These are phyloP conservation scores for Urochloa ruziziensis DNA, from an alignment of 176 grass and related monocot species.

Conservation along the genomic window DNA sequence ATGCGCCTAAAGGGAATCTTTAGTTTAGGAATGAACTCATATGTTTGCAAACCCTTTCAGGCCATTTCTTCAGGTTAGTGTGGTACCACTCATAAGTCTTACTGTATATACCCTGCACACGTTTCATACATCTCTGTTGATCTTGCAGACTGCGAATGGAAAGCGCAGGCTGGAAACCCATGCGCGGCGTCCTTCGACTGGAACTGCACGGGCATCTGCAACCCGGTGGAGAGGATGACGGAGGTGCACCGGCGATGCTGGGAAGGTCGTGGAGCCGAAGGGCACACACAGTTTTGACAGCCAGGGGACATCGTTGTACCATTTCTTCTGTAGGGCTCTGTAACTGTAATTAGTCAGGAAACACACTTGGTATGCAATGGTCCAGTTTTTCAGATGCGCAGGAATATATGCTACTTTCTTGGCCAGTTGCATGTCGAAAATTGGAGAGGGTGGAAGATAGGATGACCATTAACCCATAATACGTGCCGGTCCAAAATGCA, in stretches of 20 bases:
- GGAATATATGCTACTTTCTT: background rate
- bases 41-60: background rate
- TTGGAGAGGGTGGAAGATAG: background rate
- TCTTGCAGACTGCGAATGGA: slow-evolving; percentile 78
- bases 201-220: slow-evolving; percentile 80
- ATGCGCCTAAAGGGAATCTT: background rate
- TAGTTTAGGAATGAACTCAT: background rate
- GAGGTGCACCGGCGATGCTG: slow-evolving; percentile 67
- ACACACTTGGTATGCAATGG: background rate
- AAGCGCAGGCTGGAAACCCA: slow-evolving; percentile 63
- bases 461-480: background rate
- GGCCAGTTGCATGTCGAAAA: background rate
- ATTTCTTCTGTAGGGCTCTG: slow-evolving; percentile 14
- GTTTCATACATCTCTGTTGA: slow-evolving; percentile 20
- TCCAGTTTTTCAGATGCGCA: slow-evolving; percentile 23
- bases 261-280: slow-evolving; percentile 46
- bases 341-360: slow-evolving; percentile 44
- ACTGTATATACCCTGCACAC: background rate
- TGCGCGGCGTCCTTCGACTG: slow-evolving; percentile 79
- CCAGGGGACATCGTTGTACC: background rate
- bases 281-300: slow-evolving; percentile 52
- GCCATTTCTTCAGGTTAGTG: background rate
- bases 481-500: too few species aligned
- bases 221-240: slow-evolving; percentile 70
- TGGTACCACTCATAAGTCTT: background rate